phyloP scores from a whole-genome alignment of 768 basidiomycete species.

The Asterophora lycoperdoides region DNA sequence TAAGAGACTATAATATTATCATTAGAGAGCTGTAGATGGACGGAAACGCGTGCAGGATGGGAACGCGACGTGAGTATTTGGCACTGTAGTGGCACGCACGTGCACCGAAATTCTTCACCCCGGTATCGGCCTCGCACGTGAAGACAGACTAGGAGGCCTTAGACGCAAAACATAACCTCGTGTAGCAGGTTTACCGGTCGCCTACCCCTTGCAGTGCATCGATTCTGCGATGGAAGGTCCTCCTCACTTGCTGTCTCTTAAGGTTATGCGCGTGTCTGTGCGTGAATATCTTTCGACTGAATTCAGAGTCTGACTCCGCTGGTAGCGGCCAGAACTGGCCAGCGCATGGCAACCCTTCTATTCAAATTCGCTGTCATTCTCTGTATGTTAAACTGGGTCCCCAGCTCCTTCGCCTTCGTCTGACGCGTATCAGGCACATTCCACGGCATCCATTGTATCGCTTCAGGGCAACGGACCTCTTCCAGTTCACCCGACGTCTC shows the following conservation, averaged over 20 bases:
- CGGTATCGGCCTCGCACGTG: too few relatives aligned
- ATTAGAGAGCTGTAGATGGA: too few relatives aligned
- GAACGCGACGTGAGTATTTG: too few relatives aligned
- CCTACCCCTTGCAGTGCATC: too few relatives aligned
- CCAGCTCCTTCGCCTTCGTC: neutral
- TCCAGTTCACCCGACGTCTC: conserved; percentile 74
- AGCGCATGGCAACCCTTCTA: conserved; percentile 85
- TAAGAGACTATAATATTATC: too few relatives aligned
- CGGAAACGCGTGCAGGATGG: too few relatives aligned
- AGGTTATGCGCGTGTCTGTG: conserved; percentile 87
- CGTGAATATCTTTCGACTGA: conserved; percentile 29
- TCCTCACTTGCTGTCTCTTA: conserved; percentile 68
- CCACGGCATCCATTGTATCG: conserved; percentile 72
- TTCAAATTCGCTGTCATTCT: conserved; percentile 77
- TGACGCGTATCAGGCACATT: conserved; percentile 45
- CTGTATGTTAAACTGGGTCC: conserved; percentile 35
- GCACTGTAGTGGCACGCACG: too few relatives aligned
- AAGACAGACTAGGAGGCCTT: too few relatives aligned
- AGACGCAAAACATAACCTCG: too few relatives aligned
- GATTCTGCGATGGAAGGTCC: conserved; percentile 45
- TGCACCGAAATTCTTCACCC: too few relatives aligned
- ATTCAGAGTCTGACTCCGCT: conserved; percentile 9
- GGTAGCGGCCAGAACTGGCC: conserved; percentile 68
- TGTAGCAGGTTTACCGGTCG: too few relatives aligned
- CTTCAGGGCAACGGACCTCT: conserved; percentile 70